Base-by-base conservation (phyloP, 371 early-diverging fungal species). In the Agmasoma carcini region DNA sequence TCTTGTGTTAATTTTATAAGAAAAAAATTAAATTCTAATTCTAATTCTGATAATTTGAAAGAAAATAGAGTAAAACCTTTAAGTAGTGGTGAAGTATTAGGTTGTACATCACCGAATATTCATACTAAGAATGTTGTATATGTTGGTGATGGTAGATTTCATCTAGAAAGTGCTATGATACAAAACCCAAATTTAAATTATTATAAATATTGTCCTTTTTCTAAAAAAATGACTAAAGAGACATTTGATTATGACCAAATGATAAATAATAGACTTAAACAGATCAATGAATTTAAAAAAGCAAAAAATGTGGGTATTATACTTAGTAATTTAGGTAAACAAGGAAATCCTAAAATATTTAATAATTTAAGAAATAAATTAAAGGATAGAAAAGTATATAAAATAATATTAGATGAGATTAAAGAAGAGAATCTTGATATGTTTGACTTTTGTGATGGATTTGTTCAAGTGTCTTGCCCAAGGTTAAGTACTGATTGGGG, bases 401-500 rank as follows among this genome's bases (percentile, higher is more conserved):
- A 53, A 20, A 60, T 71, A 38, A 50, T 58, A 39, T 38, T 69
- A 3, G 57, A 69, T 44, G 76, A 75, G 57, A 61, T 75, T 23
- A 67, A 64, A 22, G 61, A 65, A 12, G 43, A 58, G 17, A 34
- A 55, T 11, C 43, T 68, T 1, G 61, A 57, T 30, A 20, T 38
- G 17, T 64, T 49, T 41, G 1, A 19, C 0, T 71, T 69, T 34
- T 56, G 72, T 22, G 71, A 70, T 40, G 37, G 80, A 29, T 94
- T 88, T 83, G 84, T 98, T 47, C 96, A 98, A 71, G 82, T 91
- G 40, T 85, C 89, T 0, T 98, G 98, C 71, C 96, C 98, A 30
- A 74, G 98, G 19, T 76, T 98, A 37, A 88, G 89, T 2, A 94
- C 94, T 34, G 98, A 98, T 75, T 98, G 98, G 98, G 96, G 96